These are phyloP conservation scores for Colletotrichum eleusines DNA, from an alignment of 2,329 filamentous ascomycete genomes.

Conservation along the genomic window DNA sequence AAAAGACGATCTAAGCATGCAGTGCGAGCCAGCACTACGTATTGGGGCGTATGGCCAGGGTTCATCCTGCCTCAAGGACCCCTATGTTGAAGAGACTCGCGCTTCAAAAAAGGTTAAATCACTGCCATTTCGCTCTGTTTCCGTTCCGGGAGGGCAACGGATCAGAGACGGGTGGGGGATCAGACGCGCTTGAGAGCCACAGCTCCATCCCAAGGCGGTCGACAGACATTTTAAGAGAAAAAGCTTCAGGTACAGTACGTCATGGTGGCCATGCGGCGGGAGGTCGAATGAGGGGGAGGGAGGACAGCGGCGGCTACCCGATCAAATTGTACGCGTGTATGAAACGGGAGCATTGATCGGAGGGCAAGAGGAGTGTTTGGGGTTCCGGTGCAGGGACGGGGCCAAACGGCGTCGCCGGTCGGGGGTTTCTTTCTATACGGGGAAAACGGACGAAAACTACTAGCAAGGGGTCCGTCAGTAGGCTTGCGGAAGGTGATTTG, in stretches of 20 bases:
- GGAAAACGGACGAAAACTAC: slow-evolving; percentile 5
- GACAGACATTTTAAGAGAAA: neutral
- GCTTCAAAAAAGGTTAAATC: slow-evolving; percentile 8
- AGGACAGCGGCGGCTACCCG: slow-evolving; percentile 11
- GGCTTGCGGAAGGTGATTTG: neutral
- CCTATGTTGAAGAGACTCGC: slow-evolving; percentile 18
- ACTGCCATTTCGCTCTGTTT: slow-evolving; percentile 9
- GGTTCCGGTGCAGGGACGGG: slow-evolving; percentile 30
- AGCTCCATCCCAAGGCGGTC: neutral
- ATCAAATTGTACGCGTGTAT: slow-evolving; percentile 19
- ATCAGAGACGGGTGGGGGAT: neutral
- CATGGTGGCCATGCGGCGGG: slow-evolving; percentile 16
- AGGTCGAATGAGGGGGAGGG: neutral
- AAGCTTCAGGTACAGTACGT: slow-evolving; percentile 19
- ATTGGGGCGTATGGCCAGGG: slow-evolving; percentile 10
- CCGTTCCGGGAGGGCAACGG: neutral
- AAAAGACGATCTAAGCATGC: neutral
- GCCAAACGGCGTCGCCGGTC: slow-evolving; percentile 11
- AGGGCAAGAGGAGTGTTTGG: slow-evolving; percentile 36
- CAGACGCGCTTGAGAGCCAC: neutral
- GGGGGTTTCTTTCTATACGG: neutral
- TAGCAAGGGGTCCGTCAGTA: neutral
- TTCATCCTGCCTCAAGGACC: slow-evolving; percentile 26
- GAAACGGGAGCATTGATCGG: slow-evolving; percentile 41
- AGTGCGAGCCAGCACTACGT: neutral